Percentiles rank a stretch among this genome's conserved stretches.
These are phyloP conservation scores for Colletotrichum horii DNA, from an alignment of 2,329 filamentous ascomycete genomes.

Conservation along the genomic window DNA sequence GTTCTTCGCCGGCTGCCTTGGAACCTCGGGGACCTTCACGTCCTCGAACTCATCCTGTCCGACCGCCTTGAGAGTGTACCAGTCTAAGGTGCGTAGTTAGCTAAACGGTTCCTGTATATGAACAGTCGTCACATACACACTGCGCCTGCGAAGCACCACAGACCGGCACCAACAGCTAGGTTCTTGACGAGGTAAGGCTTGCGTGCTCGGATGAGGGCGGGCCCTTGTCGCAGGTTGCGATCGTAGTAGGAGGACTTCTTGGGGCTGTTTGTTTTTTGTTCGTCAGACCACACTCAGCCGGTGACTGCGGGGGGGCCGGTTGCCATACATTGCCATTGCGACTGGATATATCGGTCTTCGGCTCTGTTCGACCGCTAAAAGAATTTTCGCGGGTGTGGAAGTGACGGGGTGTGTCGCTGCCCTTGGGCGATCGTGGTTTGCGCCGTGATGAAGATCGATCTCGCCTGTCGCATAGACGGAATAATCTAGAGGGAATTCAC, in stretches of 20 bases:
- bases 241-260: conserved; percentile 84
- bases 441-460: conserved; percentile 11
- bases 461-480: conserved; percentile 10
- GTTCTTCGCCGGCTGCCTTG: conserved; percentile 51
- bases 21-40: conserved; percentile 83
- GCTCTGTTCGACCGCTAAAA: background rate
- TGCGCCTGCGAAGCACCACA: conserved; percentile 77
- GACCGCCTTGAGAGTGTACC: conserved; percentile 77
- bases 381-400: rapidly evolving
- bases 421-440: background rate
- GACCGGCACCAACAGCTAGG: conserved; percentile 75
- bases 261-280: conserved; percentile 34
- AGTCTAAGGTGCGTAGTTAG: conserved; percentile 45
- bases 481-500: background rate
- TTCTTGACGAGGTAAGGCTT: conserved; percentile 94
- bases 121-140: conserved; percentile 75
- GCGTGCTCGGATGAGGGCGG: conserved; percentile 88
- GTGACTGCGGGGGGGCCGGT: background rate
- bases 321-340: conserved; percentile 10
- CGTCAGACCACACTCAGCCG: conserved; percentile 19
- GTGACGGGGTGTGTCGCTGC: background rate
- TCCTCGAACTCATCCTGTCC: conserved; percentile 98
- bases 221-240: conserved; percentile 81
- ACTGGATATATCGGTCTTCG: background rate
- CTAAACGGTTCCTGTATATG: background rate